Evolutionary conservation across 768 basidiomycete species (phyloP), one percentile per base, ranked within the genome.

Genomic region (Naematelia encephala): DNA sequence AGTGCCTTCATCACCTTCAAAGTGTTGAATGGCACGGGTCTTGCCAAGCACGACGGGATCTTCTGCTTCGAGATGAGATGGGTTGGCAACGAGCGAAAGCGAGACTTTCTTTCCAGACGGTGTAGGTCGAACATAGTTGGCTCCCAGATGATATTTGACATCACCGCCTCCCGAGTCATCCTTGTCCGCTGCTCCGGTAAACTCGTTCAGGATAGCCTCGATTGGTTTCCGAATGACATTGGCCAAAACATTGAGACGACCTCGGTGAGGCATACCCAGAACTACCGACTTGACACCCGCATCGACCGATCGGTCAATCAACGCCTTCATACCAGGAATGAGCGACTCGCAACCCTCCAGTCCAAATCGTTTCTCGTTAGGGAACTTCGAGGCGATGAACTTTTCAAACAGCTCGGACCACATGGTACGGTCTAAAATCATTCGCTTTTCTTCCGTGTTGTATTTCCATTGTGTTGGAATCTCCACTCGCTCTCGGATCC

Each of bases 371-470:
- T 99, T 99, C 82, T 99, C 96, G 80, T 97, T 99, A 67, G 96
- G 96, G 80, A 90, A 96, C 78, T 98, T 99, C 83, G 86, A 89
- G 21, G 92, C 88, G 63, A 99, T 92, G 83, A 97, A 99, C 73
- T 92, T 92, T 78, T 99, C 96, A 73, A 98, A 98, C 3, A 90
- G 88, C 71, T 98, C 96, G n/a, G 94, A 98, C 96, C 96, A 99
- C 76, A 98, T 97, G 69, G 97, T 87, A 61, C 96, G 90, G 80
- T 99, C 96, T 56, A 99, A 85, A 64, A 99, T 93, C 90, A 98
- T 93, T 48, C 91, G 87, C 80, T 98, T 99, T 81, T 99, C 96
- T 69, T 99, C 96, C 53, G 93, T 84, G 52, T 89, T 90, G 80
- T 98, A 99, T 71, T 92, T 91, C 91, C 91, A 97, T 5, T 94